These are phyloP conservation scores for Phaeomoniella chlamydospora DNA, from an alignment of 2,329 filamentous ascomycete genomes.

Conservation along the genomic window DNA sequence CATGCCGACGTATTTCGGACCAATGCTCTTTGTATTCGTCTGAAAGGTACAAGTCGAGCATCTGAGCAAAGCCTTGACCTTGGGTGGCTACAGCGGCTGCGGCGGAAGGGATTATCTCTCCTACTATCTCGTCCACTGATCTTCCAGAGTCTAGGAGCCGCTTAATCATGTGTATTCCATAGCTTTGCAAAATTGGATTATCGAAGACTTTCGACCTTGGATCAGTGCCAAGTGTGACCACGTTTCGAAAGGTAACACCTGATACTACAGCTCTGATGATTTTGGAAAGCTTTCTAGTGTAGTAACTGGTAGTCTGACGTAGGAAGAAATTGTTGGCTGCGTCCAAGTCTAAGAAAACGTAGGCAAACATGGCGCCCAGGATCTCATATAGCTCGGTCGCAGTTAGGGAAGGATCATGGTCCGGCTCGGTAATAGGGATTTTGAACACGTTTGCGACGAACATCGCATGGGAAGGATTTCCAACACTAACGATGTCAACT, in stretches of 20 bases:
- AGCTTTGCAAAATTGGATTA: conserved; percentile 32
- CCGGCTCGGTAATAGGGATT: conserved; percentile 12
- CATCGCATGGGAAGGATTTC: conserved; percentile 15
- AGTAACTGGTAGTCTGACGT: conserved; percentile 7
- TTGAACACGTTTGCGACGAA: conserved; percentile 15
- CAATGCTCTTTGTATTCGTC: conserved; percentile 17
- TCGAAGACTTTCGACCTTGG: background rate
- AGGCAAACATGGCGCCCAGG: conserved; percentile 13
- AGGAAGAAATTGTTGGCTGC: conserved; percentile 12
- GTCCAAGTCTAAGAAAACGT: conserved; percentile 15
- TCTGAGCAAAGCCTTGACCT: conserved; percentile 42
- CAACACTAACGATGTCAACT: conserved; percentile 15
- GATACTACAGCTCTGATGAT: conserved; percentile 7
- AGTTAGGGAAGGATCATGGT: conserved; percentile 10
- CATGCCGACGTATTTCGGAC: conserved; percentile 11
- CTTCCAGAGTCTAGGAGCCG: conserved; percentile 29
- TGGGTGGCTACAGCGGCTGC: conserved; percentile 43
- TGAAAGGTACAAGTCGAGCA: conserved; percentile 41
- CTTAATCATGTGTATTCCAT: conserved; percentile 41
- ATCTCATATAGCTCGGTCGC: conserved; percentile 13
- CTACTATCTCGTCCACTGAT: conserved; percentile 35
- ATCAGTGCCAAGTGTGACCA: background rate
- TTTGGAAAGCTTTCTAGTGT: conserved; percentile 9
- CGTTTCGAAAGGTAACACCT: background rate
- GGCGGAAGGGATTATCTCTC: conserved; percentile 42